These are phyloP conservation scores for Bryoglossum gracile DNA, from an alignment of 495 filamentous ascomycete species.

Conservation along the genomic window DNA sequence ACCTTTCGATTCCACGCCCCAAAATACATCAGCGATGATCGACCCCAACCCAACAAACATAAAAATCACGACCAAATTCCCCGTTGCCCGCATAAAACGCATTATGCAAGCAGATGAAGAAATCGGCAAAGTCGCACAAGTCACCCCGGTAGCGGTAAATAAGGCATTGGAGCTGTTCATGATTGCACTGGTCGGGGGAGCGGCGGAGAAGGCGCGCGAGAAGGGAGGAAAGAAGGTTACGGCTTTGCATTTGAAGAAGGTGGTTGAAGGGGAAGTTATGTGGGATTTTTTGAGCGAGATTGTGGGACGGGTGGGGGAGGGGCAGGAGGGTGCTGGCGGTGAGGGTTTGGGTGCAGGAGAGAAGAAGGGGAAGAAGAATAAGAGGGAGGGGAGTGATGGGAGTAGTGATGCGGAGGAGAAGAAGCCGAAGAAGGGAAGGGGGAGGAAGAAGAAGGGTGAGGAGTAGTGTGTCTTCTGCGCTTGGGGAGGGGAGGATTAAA, in stretches of 20 bases:
- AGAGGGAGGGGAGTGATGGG: too few relatives aligned
- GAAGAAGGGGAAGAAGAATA: too few relatives aligned
- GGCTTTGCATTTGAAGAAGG: slow-evolving; percentile 82
- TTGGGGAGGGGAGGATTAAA: too few relatives aligned
- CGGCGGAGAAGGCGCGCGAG: slow-evolving; percentile 72
- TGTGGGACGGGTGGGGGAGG: slow-evolving; percentile 76
- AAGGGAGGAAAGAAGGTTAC: slow-evolving; percentile 84
- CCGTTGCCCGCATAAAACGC: slow-evolving; percentile 94
- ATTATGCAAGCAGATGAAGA: slow-evolving; percentile 99
- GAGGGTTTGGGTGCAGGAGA: too few relatives aligned
- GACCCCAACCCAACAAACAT: slow-evolving; percentile 42
- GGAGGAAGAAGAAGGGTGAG: too few relatives aligned
- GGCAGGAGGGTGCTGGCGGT: slow-evolving; percentile 33
- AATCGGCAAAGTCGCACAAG: slow-evolving; percentile 96
- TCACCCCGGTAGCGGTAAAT: slow-evolving; percentile 85
- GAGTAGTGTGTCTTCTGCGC: too few relatives aligned
- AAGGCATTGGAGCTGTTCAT: slow-evolving; percentile 97
- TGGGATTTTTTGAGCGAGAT: slow-evolving; percentile 94
- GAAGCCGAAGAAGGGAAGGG: too few relatives aligned
- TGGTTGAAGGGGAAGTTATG: slow-evolving; percentile 75
- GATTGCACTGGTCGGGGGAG: slow-evolving; percentile 83
- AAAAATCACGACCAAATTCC: slow-evolving; percentile 90
- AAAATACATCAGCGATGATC: too few relatives aligned
- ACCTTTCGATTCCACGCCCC: not conserved
- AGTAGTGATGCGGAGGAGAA: too few relatives aligned